A percentile compares a stretch with the other conserved stretches of the same genome.
phyloP scores from a whole-genome alignment of 2,329 filamentous ascomycete genomes.

The Ophiostoma novo-ulmi region DNA sequence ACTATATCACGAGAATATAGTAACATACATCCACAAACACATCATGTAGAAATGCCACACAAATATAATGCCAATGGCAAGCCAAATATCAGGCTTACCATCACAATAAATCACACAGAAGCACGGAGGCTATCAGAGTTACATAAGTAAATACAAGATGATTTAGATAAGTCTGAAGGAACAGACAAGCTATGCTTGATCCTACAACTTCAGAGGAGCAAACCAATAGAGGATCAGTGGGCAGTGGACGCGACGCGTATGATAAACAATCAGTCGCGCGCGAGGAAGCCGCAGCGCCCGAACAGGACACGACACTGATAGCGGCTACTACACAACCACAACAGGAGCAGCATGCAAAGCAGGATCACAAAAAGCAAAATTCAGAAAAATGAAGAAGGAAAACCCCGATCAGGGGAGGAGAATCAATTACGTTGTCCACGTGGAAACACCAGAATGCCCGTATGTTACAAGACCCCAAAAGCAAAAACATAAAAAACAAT shows the following conservation, averaged over 20 bases:
- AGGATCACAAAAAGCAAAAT: not conserved
- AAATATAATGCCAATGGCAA: too few relatives aligned
- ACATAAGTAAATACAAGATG: too few relatives aligned
- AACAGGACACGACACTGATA: not conserved
- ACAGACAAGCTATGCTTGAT: too few relatives aligned
- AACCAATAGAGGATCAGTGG: too few relatives aligned
- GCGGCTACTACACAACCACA: not conserved
- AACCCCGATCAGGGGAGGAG: constrained; percentile 2
- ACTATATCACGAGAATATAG: too few relatives aligned
- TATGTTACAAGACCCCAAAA: constrained; percentile 28
- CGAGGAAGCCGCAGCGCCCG: not conserved
- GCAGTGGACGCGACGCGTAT: not conserved
- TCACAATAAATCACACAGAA: too few relatives aligned
- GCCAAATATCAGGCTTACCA: too few relatives aligned
- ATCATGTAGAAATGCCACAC: too few relatives aligned
- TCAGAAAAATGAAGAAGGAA: not conserved
- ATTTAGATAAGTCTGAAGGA: too few relatives aligned
- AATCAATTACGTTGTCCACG: constrained; percentile 31
- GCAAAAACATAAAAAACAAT: constrained; percentile 28
- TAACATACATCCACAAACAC: too few relatives aligned
- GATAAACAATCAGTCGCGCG: not conserved
- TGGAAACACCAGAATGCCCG: constrained; percentile 31
- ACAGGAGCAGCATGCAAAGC: not conserved
- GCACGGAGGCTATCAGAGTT: too few relatives aligned
- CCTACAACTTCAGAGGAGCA: too few relatives aligned